Evolutionary conservation across 495 filamentous ascomycete species (phyloP).

Genomic region (Aspergillus panamensis): DNA sequence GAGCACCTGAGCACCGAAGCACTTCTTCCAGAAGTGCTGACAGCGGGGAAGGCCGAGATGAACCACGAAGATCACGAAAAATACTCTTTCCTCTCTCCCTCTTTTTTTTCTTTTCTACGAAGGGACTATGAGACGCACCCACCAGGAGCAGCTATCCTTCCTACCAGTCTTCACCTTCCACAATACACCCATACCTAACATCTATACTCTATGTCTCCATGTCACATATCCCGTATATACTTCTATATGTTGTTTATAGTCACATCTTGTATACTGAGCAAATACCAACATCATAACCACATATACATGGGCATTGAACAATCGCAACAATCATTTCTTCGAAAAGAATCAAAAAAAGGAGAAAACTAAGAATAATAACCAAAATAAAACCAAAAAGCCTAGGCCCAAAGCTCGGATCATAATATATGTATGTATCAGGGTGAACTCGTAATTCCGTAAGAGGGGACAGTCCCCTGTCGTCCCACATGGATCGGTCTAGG

Average conservation of each 20-base stretch:
- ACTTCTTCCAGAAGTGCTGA: background rate
- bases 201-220: background rate
- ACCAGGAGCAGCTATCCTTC: background rate
- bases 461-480: background rate
- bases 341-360: background rate
- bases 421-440: background rate
- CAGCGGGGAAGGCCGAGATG: background rate
- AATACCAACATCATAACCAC: background rate
- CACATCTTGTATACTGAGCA: conserved; percentile 4
- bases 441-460: conserved; percentile 11
- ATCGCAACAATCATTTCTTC: too few relatives aligned
- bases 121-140: too few relatives aligned
- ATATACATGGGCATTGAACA: background rate
- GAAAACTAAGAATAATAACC: background rate
- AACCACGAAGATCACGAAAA: conserved; percentile 9
- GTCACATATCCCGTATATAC: background rate
- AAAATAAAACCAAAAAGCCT: background rate
- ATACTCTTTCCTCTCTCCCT: background rate
- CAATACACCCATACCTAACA: background rate
- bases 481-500: background rate
- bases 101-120: background rate
- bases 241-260: background rate
- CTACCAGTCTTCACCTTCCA: background rate
- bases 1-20: too few relatives aligned
- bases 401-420: background rate